These are phyloP conservation scores for Zygosaccharomyces sapae DNA, from an alignment of 1,139 yeast genomes.

Conservation along the genomic window DNA sequence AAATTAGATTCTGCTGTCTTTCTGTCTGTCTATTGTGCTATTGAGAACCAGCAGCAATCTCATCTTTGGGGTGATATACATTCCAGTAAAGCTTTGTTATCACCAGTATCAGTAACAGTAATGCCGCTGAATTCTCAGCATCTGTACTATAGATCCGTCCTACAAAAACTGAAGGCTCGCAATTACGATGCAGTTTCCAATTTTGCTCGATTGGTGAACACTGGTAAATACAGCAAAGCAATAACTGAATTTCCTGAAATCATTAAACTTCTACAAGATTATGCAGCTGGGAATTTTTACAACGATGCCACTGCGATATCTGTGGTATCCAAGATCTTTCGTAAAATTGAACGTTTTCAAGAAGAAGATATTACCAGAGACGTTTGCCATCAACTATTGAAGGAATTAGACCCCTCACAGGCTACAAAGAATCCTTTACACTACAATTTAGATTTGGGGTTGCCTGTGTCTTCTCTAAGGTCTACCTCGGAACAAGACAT, in stretches of 20 bases:
- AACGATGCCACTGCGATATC: constrained; percentile 21
- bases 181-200: constrained; percentile 16
- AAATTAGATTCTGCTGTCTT: constrained; percentile 20
- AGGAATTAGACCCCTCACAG: constrained; percentile 15
- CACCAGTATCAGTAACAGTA: constrained; percentile 32
- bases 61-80: constrained; percentile 33
- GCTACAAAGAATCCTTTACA: constrained; percentile 22
- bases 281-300: constrained; percentile 29
- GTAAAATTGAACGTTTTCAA: constrained; percentile 23
- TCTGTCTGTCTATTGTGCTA: constrained; percentile 32
- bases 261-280: constrained; percentile 23
- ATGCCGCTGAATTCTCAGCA: constrained; percentile 27
- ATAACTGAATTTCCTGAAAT: constrained; percentile 16
- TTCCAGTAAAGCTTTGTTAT: constrained; percentile 24
- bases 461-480: constrained; percentile 21
- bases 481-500: constrained; percentile 18
- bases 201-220: constrained; percentile 22
- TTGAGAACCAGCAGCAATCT: constrained; percentile 28
- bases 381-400: constrained; percentile 24
- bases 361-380: constrained; percentile 32
- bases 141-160: constrained; percentile 19
- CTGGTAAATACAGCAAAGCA: constrained; percentile 13
- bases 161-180: constrained; percentile 15
- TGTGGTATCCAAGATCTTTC: constrained; percentile 26
- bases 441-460: constrained; percentile 20